phyloP scores from a whole-genome alignment of 768 basidiomycete genomes.

The Wakefieldia striispora region DNA sequence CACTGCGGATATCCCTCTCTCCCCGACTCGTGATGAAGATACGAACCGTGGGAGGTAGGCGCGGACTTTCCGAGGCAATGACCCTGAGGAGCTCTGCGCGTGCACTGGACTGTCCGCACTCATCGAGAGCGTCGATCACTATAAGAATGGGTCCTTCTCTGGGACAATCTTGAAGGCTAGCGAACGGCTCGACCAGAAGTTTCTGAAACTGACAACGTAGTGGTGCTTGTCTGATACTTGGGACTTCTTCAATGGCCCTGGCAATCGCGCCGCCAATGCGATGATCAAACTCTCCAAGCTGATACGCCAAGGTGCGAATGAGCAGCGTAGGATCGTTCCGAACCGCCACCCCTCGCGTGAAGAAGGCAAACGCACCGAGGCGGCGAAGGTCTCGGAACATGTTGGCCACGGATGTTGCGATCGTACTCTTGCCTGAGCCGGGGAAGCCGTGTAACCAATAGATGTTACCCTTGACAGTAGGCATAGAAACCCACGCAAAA shows the following conservation, averaged over 20 bases:
- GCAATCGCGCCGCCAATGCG: conserved; percentile 29
- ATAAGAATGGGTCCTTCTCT: conserved; percentile 29
- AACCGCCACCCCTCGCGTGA: conserved; percentile 29
- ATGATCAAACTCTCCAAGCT: conserved; percentile 32
- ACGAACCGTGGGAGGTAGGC: conserved; percentile 24
- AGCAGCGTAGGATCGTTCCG: conserved; percentile 28
- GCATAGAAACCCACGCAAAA: conserved; percentile 24
- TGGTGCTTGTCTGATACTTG: conserved; percentile 30
- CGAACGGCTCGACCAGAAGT: conserved; percentile 32
- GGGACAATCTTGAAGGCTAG: conserved; percentile 12
- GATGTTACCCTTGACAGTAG: conserved; percentile 18
- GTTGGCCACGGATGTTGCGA: conserved; percentile 35
- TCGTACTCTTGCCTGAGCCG: conserved; percentile 37
- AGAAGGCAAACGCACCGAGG: conserved; percentile 37
- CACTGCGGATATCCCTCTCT: conserved; percentile 27
- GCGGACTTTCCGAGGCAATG: conserved; percentile 22
- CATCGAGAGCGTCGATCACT: conserved; percentile 37
- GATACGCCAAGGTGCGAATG: conserved; percentile 35
- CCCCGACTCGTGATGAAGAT: conserved; percentile 34
- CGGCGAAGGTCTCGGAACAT: conserved; percentile 30
- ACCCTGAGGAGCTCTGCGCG: conserved; percentile 30
- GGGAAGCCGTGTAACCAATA: conserved; percentile 37
- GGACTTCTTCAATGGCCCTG: conserved; percentile 21
- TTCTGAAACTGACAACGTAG: conserved; percentile 33
- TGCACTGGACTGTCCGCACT: conserved; percentile 25